phyloP scores from a whole-genome alignment of 352 stramenopile species.

The Globisporangium solare region DNA sequence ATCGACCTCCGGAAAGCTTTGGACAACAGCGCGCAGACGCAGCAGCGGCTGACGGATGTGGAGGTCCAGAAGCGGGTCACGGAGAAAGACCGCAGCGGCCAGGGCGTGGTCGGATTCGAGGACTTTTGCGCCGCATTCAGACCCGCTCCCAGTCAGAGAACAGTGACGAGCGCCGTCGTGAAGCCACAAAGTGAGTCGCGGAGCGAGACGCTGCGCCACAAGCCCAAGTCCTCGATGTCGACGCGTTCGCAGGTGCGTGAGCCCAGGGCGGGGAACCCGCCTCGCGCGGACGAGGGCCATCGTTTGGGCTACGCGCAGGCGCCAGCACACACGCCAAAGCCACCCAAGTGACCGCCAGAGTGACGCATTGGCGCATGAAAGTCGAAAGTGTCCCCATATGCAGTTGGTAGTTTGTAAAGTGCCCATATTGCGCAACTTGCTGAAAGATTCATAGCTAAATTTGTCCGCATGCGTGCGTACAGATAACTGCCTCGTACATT shows the following conservation, averaged over 20 bases:
- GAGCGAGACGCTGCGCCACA: neutral
- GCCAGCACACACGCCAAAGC: neutral
- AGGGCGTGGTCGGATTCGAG: conserved; percentile 33
- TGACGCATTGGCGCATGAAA: no score
- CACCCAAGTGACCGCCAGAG: neutral
- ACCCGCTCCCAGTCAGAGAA: neutral
- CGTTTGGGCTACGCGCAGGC: conserved; percentile 4
- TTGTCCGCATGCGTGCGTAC: no score
- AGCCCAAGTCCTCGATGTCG: neutral
- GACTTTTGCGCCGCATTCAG: conserved; percentile 36
- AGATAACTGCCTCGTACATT: no score
- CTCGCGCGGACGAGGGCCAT: neutral
- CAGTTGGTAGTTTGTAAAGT: no score
- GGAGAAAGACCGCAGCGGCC: conserved; percentile 38
- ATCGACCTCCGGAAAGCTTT: conserved; percentile 40
- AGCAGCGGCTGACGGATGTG: conserved; percentile 24
- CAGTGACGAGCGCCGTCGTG: neutral
- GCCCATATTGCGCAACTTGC: no score
- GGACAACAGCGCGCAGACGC: conserved; percentile 7
- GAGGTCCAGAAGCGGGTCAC: conserved; percentile 53
- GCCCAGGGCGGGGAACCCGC: neutral
- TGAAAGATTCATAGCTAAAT: no score
- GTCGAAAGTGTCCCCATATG: no score
- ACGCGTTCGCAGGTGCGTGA: no score
- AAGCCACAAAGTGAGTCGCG: neutral